These are phyloP conservation scores for Xylaria polymorpha DNA, from an alignment of 2,329 filamentous ascomycete species.

Conservation along the genomic window DNA sequence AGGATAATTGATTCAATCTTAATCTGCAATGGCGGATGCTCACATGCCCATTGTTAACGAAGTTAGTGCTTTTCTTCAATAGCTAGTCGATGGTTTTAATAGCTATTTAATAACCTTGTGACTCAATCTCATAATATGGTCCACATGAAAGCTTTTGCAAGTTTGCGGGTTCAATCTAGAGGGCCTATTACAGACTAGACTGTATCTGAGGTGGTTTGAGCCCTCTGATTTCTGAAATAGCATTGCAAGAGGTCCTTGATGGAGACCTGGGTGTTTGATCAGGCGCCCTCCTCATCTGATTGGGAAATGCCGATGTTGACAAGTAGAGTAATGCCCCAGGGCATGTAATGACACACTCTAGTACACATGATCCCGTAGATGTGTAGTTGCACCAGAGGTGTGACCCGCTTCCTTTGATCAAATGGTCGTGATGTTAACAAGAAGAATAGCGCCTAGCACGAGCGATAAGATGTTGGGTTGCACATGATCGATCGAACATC, in stretches of 20 bases:
- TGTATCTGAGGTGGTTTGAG: neutral
- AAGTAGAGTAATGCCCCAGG: neutral
- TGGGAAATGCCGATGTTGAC: neutral
- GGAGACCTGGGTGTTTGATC: neutral
- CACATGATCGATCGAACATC: neutral
- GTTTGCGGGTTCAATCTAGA: neutral
- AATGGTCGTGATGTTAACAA: neutral
- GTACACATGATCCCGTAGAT: constrained; percentile 1
- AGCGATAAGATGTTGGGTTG: neutral
- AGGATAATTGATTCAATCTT: neutral
- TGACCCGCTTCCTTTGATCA: neutral
- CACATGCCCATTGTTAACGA: neutral
- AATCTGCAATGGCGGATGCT: neutral
- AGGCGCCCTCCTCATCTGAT: neutral
- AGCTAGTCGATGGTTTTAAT: neutral
- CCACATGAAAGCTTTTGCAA: neutral
- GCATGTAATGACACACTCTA: neutral
- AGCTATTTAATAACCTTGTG: constrained; percentile 7
- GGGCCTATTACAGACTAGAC: neutral
- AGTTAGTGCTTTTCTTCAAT: neutral
- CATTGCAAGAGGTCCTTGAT: neutral
- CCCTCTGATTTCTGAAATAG: neutral
- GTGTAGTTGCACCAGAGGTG: neutral
- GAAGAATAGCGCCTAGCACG: neutral
- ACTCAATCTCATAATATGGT: neutral